Conservation (phyloP, 1,284 basidiomycete species). For the Sporisorium graminicola region DNA sequence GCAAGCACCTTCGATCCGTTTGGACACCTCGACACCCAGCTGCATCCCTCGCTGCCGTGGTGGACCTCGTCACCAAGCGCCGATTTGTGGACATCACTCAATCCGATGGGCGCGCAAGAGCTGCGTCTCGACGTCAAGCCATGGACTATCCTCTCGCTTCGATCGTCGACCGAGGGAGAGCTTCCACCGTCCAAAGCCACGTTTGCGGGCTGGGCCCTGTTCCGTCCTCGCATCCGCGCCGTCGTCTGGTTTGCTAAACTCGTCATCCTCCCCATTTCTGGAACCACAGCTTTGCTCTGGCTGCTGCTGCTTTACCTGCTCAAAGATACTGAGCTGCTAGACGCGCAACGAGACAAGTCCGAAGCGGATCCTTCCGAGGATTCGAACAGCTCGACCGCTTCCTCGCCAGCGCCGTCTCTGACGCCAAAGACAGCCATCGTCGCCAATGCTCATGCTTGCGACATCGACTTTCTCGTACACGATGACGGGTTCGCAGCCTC, state of each 20-base stretch:
- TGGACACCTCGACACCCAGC: constrained; percentile 44
- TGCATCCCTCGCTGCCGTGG: constrained; percentile 46
- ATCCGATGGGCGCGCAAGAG: constrained; percentile 78
- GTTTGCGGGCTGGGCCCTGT: constrained; percentile 61
- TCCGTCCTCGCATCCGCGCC: constrained; percentile 71
- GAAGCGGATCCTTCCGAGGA: constrained; percentile 34
- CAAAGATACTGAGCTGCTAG: constrained; percentile 90
- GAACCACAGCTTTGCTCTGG: constrained; percentile 82
- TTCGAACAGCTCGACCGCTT: constrained; percentile 64
- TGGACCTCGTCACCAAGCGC: constrained; percentile 67
- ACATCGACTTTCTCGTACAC: constrained; percentile 83
- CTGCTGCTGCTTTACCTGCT: constrained; percentile 86
- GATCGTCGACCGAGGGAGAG: constrained; percentile 63
- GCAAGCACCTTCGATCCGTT: constrained; percentile 53
- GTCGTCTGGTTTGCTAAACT: constrained; percentile 83
- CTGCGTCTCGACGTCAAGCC: constrained; percentile 85
- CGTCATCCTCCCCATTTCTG: constrained; percentile 84
- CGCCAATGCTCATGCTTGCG: constrained; percentile 81
- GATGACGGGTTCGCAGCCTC: constrained; percentile 80
- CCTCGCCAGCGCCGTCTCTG: not conserved
- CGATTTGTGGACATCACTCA: constrained; percentile 82
- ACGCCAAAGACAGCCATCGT: constrained; percentile 78
- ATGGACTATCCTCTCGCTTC: constrained; percentile 81
- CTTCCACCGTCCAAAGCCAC: constrained; percentile 69
- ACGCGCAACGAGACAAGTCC: constrained; percentile 78